Evolutionary conservation across 163 green algal species (phyloP).

Genomic region (Chlorella variabilis): DNA sequence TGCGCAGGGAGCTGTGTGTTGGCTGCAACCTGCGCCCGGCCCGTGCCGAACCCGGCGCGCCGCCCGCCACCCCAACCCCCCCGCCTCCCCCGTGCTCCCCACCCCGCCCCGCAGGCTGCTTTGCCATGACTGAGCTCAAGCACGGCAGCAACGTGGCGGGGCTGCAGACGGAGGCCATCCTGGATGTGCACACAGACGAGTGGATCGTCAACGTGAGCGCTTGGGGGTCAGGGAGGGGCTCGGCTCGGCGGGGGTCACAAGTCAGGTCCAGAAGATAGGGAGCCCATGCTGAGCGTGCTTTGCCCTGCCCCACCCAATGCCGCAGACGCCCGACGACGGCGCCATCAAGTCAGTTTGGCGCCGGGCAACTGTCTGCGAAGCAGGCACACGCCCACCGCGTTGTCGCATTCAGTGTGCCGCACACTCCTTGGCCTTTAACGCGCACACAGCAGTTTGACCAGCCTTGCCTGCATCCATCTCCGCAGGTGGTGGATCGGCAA

Average conservation of each 20-base stretch:
- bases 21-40: not conserved
- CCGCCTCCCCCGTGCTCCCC: not conserved
- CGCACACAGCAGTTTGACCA: no score
- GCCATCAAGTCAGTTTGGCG: no score
- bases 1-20: no score
- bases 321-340: slow-evolving; percentile 82
- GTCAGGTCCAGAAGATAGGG: no score
- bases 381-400: no score
- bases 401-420: no score
- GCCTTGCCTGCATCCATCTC: no score
- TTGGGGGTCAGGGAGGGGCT: no score
- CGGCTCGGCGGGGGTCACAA: no score
- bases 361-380: no score
- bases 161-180: slow-evolving; percentile 76
- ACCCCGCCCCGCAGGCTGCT: slow-evolving; percentile 75
- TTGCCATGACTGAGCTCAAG: slow-evolving; percentile 96
- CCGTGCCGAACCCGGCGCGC: not conserved
- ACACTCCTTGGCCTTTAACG: no score
- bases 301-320: not conserved
- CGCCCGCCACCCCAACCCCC: not conserved
- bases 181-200: slow-evolving; percentile 85
- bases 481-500: slow-evolving; percentile 77
- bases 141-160: slow-evolving; percentile 90
- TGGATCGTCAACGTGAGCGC: slow-evolving; percentile 75
- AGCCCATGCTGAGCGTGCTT: no score